phyloP scores from a whole-genome alignment of 441 rosid genomes.

The Bruguiera hainesii region DNA sequence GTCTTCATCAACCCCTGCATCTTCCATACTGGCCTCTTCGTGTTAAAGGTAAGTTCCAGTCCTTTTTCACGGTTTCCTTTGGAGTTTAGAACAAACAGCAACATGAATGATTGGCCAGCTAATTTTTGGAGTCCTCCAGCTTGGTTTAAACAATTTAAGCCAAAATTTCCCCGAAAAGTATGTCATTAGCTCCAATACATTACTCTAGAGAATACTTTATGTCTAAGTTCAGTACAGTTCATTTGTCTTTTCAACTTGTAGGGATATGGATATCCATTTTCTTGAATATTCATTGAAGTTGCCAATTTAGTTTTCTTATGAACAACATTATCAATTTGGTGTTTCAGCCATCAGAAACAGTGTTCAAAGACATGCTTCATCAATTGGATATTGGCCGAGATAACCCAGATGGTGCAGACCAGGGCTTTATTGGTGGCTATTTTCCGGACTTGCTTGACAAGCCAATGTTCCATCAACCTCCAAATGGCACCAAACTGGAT shows the following conservation, averaged over 20 bases:
- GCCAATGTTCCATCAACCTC: constrained; percentile 70
- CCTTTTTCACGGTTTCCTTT: background rate
- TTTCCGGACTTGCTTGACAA: constrained; percentile 73
- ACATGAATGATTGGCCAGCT: too few species aligned
- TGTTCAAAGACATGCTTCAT: constrained; percentile 76
- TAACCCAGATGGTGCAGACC: constrained; percentile 94
- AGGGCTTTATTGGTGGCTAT: constrained; percentile 88
- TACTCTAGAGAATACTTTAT: too few species aligned
- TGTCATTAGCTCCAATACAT: too few species aligned
- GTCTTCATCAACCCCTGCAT: constrained; percentile 95
- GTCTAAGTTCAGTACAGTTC: too few species aligned
- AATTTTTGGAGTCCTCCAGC: too few species aligned
- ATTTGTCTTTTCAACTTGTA: too few species aligned
- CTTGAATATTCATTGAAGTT: background rate
- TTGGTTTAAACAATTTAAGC: too few species aligned
- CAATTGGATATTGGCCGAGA: constrained; percentile 50
- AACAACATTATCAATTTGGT: constrained; percentile 1
- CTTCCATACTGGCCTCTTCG: constrained; percentile 96
- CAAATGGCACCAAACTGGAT: constrained; percentile 46
- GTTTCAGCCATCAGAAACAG: constrained; percentile 61
- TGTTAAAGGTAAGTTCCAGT: constrained; percentile 50
- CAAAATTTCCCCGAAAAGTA: too few species aligned
- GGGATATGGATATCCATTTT: too few species aligned
- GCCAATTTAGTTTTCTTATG: background rate
- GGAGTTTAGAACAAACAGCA: background rate